These are phyloP conservation scores for Ceratobasidium papillatum DNA, from an alignment of 1,284 basidiomycete genomes.

Conservation along the genomic window DNA sequence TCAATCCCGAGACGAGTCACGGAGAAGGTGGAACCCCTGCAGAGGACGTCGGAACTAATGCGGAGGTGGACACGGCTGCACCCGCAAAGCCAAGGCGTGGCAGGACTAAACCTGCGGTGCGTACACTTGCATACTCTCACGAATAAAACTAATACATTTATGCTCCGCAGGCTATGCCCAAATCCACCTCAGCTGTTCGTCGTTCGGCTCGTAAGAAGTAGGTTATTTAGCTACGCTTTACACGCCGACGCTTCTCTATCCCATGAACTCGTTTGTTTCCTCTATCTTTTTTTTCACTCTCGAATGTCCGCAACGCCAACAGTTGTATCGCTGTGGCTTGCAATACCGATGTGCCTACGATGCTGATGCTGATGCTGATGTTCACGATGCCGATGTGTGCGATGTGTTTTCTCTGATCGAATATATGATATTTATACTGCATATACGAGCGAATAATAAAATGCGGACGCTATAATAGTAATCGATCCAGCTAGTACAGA, in stretches of 20 bases:
- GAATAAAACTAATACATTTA: too few relatives aligned
- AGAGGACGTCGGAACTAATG: too few relatives aligned
- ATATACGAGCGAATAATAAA: background rate
- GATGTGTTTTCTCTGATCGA: background rate
- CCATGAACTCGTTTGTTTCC: background rate
- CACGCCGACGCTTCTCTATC: background rate
- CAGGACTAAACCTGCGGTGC: too few relatives aligned
- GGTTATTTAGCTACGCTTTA: background rate
- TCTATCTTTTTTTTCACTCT: background rate
- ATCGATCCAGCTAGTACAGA: too few relatives aligned
- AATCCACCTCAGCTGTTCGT: too few relatives aligned
- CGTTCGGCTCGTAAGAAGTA: background rate
- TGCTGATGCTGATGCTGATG: background rate
- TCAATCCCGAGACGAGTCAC: background rate
- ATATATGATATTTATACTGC: background rate
- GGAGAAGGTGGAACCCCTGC: background rate
- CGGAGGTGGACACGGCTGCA: background rate
- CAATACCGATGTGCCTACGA: too few relatives aligned
- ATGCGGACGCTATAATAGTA: too few relatives aligned
- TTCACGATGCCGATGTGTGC: constrained; percentile 8
- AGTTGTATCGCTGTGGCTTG: too few relatives aligned
- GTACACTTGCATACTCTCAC: too few relatives aligned
- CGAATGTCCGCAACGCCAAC: background rate
- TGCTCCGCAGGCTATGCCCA: too few relatives aligned
- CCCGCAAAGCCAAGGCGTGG: too few relatives aligned